Conservation (phyloP, 257 asterid genomes). For the Prunella vulgaris region DNA sequence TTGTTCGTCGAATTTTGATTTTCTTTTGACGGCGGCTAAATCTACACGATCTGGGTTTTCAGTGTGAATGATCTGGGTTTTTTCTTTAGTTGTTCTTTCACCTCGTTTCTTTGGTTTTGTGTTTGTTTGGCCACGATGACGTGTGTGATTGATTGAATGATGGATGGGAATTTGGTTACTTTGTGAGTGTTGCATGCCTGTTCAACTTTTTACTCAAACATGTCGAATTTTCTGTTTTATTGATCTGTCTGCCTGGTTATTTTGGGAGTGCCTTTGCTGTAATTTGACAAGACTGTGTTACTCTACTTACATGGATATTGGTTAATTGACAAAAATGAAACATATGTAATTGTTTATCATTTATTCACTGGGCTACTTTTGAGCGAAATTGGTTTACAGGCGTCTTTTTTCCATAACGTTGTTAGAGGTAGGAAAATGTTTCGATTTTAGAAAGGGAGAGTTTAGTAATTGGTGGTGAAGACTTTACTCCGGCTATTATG, state of each 20-base stretch:
- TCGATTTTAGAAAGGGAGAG: conserved; percentile 11
- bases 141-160: conserved; percentile 5
- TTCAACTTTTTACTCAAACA: not conserved
- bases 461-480: not conserved
- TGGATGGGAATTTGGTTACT: conserved; percentile 6
- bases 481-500: not conserved
- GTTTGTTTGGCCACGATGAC: not conserved
- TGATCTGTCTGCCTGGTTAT: conserved; percentile 13
- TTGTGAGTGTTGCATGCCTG: conserved; percentile 4
- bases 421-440: conserved; percentile 1
- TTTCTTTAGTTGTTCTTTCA: not conserved
- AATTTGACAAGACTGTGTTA: not conserved
- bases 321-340: conserved; percentile 4
- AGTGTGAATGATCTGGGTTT: conserved; percentile 22
- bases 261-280: conserved; percentile 12
- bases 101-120: not conserved
- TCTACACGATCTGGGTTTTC: conserved; percentile 33
- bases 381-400: conserved; percentile 8
- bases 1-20: conserved; percentile 20
- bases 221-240: conserved; percentile 23
- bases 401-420: not conserved
- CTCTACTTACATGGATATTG: not conserved
- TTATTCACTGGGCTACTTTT: not conserved
- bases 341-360: not conserved
- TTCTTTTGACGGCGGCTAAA: conserved; percentile 12